A percentile compares a stretch with the other conserved stretches of the same genome.
Evolutionary conservation across 1,284 basidiomycete species (phyloP).

Genomic region (Melampsora americana): DNA sequence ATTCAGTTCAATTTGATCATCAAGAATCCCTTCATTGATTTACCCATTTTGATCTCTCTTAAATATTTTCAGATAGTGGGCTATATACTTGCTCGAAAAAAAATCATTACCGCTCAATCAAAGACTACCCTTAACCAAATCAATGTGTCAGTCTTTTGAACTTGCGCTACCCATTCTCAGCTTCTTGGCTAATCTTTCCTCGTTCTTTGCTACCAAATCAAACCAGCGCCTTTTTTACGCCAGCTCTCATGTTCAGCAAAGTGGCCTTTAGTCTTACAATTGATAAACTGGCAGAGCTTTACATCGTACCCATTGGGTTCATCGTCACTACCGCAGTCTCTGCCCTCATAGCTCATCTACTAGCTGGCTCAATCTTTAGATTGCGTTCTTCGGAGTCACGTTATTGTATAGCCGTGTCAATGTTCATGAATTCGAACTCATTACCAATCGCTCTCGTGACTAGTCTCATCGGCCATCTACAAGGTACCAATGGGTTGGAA

Average conservation of each 20-base stretch:
- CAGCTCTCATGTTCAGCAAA: conserved; percentile 56
- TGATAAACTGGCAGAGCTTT: conserved; percentile 54
- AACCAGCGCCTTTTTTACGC: conserved; percentile 53
- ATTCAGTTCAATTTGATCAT: neutral
- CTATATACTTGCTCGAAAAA: conserved; percentile 54
- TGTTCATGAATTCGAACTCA: conserved; percentile 50
- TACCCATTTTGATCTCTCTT: neutral
- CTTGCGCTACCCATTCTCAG: neutral
- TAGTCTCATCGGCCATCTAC: conserved; percentile 54
- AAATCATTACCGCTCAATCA: conserved; percentile 55
- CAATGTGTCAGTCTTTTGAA: conserved; percentile 16
- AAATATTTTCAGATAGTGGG: conserved; percentile 50
- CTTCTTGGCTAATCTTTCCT: neutral
- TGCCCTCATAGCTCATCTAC: conserved; percentile 50
- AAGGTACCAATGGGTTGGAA: conserved; percentile 45
- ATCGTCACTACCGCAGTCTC: conserved; percentile 54
- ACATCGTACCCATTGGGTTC: conserved; percentile 55
- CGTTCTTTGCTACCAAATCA: conserved; percentile 47
- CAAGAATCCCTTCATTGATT: neutral
- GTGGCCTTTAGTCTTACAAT: conserved; percentile 57
- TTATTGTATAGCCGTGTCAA: conserved; percentile 54
- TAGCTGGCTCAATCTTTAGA: conserved; percentile 51
- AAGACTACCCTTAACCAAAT: conserved; percentile 50
- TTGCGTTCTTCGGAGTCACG: conserved; percentile 54
- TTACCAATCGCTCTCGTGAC: conserved; percentile 58